Evolutionary conservation across 1,284 basidiomycete species (phyloP).

Genomic region (Neonothopanus nambi): DNA sequence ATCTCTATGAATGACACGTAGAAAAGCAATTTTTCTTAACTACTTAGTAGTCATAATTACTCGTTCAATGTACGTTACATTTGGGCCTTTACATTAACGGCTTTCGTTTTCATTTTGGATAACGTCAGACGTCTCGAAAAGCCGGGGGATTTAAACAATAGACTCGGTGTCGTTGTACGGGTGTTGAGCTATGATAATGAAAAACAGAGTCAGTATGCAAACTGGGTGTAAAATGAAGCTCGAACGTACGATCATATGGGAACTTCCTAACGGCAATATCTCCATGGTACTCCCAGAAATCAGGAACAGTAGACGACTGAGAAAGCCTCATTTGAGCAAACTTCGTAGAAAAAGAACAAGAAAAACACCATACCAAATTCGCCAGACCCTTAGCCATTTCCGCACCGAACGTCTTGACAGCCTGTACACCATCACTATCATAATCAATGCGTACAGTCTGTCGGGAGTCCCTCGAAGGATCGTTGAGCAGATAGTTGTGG

Average conservation of each 20-base stretch:
- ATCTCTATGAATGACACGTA: too few relatives aligned
- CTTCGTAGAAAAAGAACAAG: background rate
- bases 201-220: background rate
- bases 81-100: too few relatives aligned
- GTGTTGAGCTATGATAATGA: constrained; percentile 18
- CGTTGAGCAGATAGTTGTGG: constrained; percentile 22
- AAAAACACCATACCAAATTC: constrained; percentile 15
- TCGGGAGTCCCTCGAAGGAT: constrained; percentile 18
- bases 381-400: constrained; percentile 17
- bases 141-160: background rate
- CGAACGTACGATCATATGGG: constrained; percentile 22
- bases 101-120: too few relatives aligned
- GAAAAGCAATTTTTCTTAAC: too few relatives aligned
- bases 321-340: background rate
- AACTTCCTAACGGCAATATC: constrained; percentile 21
- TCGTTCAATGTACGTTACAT: too few relatives aligned
- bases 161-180: constrained; percentile 21
- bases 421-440: constrained; percentile 19
- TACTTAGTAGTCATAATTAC: too few relatives aligned
- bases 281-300: constrained; percentile 19
- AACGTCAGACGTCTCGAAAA: too few relatives aligned
- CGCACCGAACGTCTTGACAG: constrained; percentile 22
- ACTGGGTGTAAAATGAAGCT: background rate
- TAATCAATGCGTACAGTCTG: constrained; percentile 24
- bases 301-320: constrained; percentile 17